Evolutionary conservation across 371 early-diverging fungal species (phyloP).

Genomic region (Mortierella sp.): DNA sequence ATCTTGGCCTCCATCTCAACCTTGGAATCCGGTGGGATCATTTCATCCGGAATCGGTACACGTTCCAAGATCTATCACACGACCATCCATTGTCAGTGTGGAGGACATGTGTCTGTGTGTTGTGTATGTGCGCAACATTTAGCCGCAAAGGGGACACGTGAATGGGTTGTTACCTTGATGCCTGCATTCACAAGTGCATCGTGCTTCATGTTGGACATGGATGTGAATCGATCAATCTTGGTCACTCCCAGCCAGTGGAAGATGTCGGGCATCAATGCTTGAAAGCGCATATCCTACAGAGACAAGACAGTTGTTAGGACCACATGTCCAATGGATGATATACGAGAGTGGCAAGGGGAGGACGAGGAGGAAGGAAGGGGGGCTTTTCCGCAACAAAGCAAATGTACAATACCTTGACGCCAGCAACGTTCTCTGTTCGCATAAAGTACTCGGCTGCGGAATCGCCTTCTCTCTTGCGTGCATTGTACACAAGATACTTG

Average conservation of each 20-base stretch:
- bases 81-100: too few relatives aligned
- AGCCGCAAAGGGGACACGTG: too few relatives aligned
- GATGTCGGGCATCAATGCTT: slow-evolving; percentile 97
- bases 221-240: slow-evolving; percentile 95
- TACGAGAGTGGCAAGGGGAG: too few relatives aligned
- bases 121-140: neutral
- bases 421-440: slow-evolving; percentile 94
- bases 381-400: too few relatives aligned
- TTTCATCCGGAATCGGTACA: slow-evolving; percentile 88
- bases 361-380: too few relatives aligned
- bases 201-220: slow-evolving; percentile 95
- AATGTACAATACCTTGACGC: slow-evolving; percentile 73
- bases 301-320: too few relatives aligned
- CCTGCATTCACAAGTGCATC: slow-evolving; percentile 94
- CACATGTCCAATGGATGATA: neutral
- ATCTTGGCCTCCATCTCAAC: slow-evolving; percentile 98
- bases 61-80: slow-evolving; percentile 81
- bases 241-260: slow-evolving; percentile 96
- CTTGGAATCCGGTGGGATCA: slow-evolving; percentile 91
- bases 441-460: slow-evolving; percentile 91
- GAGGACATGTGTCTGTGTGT: neutral
- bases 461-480: slow-evolving; percentile 93
- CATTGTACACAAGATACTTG: slow-evolving; percentile 96
- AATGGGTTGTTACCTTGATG: slow-evolving; percentile 63
- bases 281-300: slow-evolving; percentile 90